Evolutionary conservation across 2,329 filamentous ascomycete genomes (phyloP), one percentile per base, ranked within the genome.

Genomic region (Monilinia fructicola): DNA sequence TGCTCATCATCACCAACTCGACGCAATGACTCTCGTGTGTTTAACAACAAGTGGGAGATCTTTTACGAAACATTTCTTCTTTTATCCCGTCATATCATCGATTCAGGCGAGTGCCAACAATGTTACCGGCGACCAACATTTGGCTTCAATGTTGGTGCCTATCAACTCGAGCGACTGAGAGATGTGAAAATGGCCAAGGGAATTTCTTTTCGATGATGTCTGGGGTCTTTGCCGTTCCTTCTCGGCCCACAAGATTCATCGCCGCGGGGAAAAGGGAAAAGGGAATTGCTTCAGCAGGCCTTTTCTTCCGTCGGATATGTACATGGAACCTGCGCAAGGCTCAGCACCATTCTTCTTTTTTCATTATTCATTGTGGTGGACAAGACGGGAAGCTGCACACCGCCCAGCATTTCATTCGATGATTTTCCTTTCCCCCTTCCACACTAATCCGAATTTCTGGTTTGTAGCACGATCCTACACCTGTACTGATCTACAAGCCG

Each of bases 371-470:
- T 50, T 46, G 21, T 58, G 44, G 66, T 67, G 31, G 16, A 65
- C 65, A 31, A 58, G 28, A 68, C 67, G 67, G 64, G 64, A 66
- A 60, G 38, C 64, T 66, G 67, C 67, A 66, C 67, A 68, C 67
- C 67, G 67, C 64, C 56, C 23, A 61, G 18, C 31, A 50, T 59
- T 16, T 48, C 31, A 61, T 61, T 61, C 31, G 58, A 61, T 26
- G 44, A 61, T 26, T 60, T 21, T 54, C 11, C 21, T 50, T 50
- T 60, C 2, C 7, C 28, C 42, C n/a, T 26, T 26, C 58, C 14
- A 50, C 31, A 61, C 40, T 65, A 59, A 64, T 66, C 52, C 56
- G 54, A 44, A 48, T 44, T 66, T 52, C 53, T 63, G 52, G 63
- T 42, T 54, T 48, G 56, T 66, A 38, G n/a, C 50, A 55, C 16